Evolutionary conservation across 306 rosid genomes (phyloP), one percentile per base, ranked within the genome.

Genomic region (Coriaria nepalensis): DNA sequence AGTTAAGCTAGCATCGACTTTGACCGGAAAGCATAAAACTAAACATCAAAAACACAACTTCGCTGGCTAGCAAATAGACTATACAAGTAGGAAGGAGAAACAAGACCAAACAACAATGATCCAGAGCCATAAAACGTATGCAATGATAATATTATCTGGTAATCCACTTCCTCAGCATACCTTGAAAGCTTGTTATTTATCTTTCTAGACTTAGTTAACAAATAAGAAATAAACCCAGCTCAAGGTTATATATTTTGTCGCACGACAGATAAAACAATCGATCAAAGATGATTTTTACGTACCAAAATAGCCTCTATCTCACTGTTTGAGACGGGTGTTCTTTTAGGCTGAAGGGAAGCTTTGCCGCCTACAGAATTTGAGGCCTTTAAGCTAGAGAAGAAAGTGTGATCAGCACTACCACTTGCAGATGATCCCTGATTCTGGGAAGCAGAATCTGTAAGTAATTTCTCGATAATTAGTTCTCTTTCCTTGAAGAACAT

Each of bases 301-400:
- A 88, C 97, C 97, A 88, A 55, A 74, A 88, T 47, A 61, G 95
- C 90, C 51, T 88, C 97, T 52, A 88, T 88, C 78, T 88, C 97
- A 52, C 84, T 84, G 2, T 81, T 65, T 54, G 95, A 68, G 12
- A 88, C 53, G 0, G 90, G 97, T 54, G 86, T 84, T 79, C 97
- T 78, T 65, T 75, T 75, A 40, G 95, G 97, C 60, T 88, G 97
- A 68, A 69, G 79, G 63, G 97, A 88, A 56, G 97, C 95, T 62
- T 88, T 81, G 65, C 97, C 97, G 52, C 87, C 97, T 12, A 70
- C 12, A 9, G 80, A 49, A 56, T 66, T 10, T 7, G 76, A 48
- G 47, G 56, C 75, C 33, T 70, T 72, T 37, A 82, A 72, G 54
- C 76, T 38, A 2, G 88, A 70, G 63, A 76, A 74, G 73, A 70